Percentiles rank a stretch among this genome's conserved stretches.
These are phyloP conservation scores for Melanogaster broomeanus DNA, from an alignment of 768 basidiomycete genomes.

Conservation along the genomic window DNA sequence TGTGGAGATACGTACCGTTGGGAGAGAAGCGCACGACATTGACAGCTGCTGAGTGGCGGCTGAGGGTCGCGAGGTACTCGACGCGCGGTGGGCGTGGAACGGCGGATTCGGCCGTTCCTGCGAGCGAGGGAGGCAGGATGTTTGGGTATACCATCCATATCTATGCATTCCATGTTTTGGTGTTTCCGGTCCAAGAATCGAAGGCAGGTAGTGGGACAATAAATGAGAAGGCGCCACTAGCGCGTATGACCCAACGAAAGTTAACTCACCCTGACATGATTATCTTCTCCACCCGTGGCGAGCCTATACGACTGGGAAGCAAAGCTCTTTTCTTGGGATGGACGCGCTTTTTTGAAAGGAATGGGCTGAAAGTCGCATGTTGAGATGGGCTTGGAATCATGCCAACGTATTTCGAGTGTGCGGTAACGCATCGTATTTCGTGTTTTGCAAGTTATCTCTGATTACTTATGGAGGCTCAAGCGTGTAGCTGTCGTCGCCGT, in stretches of 20 bases:
- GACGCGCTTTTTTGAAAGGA: conserved; percentile 80
- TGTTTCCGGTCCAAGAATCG: background rate
- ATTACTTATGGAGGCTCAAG: background rate
- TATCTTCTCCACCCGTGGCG: conserved; percentile 96
- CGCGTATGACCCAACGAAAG: conserved; percentile 9
- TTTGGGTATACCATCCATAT: conserved; percentile 96
- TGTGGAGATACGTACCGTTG: conserved; percentile 59
- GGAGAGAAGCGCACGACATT: conserved; percentile 97
- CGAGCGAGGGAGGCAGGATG: conserved; percentile 66
- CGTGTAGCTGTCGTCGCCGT: conserved; percentile 8
- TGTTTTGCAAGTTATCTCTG: background rate
- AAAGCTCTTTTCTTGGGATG: conserved; percentile 54
- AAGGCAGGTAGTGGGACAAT: background rate
- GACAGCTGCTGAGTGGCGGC: conserved; percentile 90
- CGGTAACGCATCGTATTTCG: conserved; percentile 70
- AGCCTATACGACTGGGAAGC: conserved; percentile 81
- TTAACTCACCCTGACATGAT: conserved; percentile 86
- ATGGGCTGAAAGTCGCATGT: conserved; percentile 94
- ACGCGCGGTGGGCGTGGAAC: conserved; percentile 75
- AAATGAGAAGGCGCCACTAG: conserved; percentile 2
- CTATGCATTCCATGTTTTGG: conserved; percentile 40
- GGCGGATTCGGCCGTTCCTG: conserved; percentile 35
- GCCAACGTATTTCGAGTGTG: conserved; percentile 94
- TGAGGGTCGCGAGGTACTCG: conserved; percentile 94
- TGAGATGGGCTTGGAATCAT: conserved; percentile 93